Conservation (phyloP, 352 stramenopile genomes). For the Elongisporangium anandrum region DNA sequence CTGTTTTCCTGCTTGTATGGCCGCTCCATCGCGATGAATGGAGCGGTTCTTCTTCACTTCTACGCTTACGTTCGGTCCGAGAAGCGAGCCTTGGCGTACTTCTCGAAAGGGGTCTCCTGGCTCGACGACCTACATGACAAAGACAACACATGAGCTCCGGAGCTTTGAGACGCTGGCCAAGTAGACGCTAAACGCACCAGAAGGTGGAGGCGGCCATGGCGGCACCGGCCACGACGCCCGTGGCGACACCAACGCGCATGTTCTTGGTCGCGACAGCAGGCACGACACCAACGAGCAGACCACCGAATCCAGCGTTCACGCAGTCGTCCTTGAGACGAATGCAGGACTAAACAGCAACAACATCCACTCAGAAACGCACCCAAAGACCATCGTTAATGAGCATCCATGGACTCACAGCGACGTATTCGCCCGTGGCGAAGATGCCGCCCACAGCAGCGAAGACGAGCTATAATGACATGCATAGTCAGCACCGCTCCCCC, state of each 20-base stretch:
- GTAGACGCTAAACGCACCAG: constrained; percentile 36
- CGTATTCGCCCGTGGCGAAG: constrained; percentile 67
- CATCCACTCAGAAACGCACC: neutral
- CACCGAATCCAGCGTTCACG: constrained; percentile 66
- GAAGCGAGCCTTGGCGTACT: constrained; percentile 49
- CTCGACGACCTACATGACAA: constrained; percentile 26
- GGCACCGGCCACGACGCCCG: constrained; percentile 34
- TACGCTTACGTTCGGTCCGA: constrained; percentile 43
- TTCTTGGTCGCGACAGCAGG: constrained; percentile 76
- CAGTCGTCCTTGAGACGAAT: constrained; percentile 71
- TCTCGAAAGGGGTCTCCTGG: constrained; percentile 56
- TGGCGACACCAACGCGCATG: constrained; percentile 48
- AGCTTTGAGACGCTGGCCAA: neutral
- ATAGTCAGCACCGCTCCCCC: neutral
- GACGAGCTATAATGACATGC: constrained; percentile 38
- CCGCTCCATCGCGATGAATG: neutral
- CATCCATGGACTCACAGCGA: constrained; percentile 16
- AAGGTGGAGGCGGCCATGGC: constrained; percentile 54
- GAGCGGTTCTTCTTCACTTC: constrained; percentile 1
- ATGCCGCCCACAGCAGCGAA: constrained; percentile 61
- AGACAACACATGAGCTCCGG: constrained; percentile 7
- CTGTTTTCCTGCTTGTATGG: constrained; percentile 5
- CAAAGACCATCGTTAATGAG: neutral
- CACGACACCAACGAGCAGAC: constrained; percentile 58
- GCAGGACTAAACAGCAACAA: constrained; percentile 21